Evolutionary conservation across 768 basidiomycete species (phyloP), one percentile per base, ranked within the genome.

Genomic region (Pulveroboletus ravenelii): DNA sequence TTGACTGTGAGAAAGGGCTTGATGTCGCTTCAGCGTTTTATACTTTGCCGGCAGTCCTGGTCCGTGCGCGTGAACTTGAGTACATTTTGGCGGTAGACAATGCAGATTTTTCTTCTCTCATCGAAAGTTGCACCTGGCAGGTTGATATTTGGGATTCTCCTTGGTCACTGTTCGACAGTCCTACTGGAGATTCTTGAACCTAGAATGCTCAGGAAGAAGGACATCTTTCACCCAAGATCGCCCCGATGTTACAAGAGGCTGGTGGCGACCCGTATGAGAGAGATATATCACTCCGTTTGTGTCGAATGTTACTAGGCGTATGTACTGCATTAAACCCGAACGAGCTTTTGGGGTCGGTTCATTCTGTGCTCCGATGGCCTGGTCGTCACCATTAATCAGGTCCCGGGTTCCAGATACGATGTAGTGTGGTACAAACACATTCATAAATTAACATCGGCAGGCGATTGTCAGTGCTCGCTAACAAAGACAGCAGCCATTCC

Each of bases 401-500:
- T 25, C 36, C 38, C 20, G 37, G 32, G 44, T 4, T 27, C 23
- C 17, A 31, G 15, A 31, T 45, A 45, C 29, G 23, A 46, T 32
- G 38, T 23, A n/a, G 17, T 10, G 17, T 31, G 6, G 17, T 35
- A 18, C 18, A 27, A 17, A 40, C 13, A 18, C 31, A 35, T 27
- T 31, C 9, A 31, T 31, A 13, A 31, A 13, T 13, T 10, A 10
- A 10, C 31, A 13, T 12, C 12, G 7, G 30, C 3, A 10, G 31
- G 10, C 17, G 32, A 41, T 14, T 15, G 20, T 71, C 61, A 91
- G 59, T 91, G 84, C 77, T 93, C 91, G 67, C 75, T 89, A 48
- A 90, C 87, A 61, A 93, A 87, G 2, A 93, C 75, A 40, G 82
- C 87, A 30, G 89, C 89, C 88, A 93, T 91, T 34, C 90, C 89